Percentiles rank a stretch among this genome's conserved stretches.
Evolutionary conservation across 2,329 filamentous ascomycete species (phyloP).

Genomic region (Eutypella sp.): DNA sequence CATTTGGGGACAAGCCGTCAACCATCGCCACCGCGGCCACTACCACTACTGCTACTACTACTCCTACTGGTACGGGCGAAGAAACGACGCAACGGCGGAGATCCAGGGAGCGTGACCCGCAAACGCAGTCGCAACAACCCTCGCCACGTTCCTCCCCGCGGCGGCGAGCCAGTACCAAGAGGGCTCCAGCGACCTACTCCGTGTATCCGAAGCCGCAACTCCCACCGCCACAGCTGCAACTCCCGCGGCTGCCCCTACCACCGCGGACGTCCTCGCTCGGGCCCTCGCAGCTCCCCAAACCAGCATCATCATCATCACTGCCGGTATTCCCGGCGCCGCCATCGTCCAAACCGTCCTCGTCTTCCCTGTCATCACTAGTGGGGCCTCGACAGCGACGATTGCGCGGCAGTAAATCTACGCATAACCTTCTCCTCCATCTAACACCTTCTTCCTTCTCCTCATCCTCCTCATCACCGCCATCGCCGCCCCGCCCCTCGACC

Average conservation of each 20-base stretch:
- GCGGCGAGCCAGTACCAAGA: conserved; percentile 10
- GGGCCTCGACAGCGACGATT: no score
- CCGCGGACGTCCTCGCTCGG: conserved; percentile 27
- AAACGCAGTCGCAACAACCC: conserved; percentile 5
- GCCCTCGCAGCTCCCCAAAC: conserved; percentile 18
- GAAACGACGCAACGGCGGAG: no score
- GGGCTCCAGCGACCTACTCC: conserved; percentile 29
- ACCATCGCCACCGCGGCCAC: conserved; percentile 3
- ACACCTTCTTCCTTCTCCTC: conserved; percentile 5
- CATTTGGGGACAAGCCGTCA: conserved; percentile 2
- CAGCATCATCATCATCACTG: conserved; percentile 7
- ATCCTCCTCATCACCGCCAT: conserved; percentile 2
- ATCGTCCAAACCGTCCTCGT: no score
- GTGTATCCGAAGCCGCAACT: conserved; percentile 35
- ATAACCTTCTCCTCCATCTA: no score
- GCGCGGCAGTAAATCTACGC: no score
- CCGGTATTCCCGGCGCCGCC: no score
- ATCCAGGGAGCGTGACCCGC: no score
- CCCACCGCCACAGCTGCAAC: no score
- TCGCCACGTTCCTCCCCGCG: conserved; percentile 11
- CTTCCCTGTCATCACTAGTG: conserved; percentile 12
- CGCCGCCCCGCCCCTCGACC: conserved; percentile 1
- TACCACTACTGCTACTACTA: background rate
- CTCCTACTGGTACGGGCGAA: no score
- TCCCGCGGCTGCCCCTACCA: conserved; percentile 23